These are phyloP conservation scores for Rhizopogon vinicolor DNA, from an alignment of 768 basidiomycete genomes.

Conservation along the genomic window DNA sequence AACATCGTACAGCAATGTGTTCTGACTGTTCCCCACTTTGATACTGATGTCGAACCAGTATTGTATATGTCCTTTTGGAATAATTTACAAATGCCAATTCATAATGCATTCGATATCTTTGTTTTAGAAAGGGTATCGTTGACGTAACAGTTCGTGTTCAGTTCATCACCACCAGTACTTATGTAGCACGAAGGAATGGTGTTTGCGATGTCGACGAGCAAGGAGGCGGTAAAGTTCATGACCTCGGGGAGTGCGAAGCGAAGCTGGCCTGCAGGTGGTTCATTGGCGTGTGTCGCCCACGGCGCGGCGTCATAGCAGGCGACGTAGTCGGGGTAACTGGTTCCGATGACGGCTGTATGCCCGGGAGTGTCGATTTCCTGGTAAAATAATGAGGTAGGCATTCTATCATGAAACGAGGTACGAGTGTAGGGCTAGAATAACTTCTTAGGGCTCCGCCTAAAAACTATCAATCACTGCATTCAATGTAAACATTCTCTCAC, in stretches of 20 bases:
- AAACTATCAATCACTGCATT: too few species aligned
- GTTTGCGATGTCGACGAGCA: conserved; percentile 48
- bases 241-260: conserved; percentile 55
- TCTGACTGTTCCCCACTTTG: too few species aligned
- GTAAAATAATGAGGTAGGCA: neutral
- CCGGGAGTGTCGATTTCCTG: conserved; percentile 78
- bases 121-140: too few species aligned
- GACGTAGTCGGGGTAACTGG: conserved; percentile 62
- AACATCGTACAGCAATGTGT: too few species aligned
- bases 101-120: too few species aligned
- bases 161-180: conserved; percentile 74
- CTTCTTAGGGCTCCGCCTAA: too few species aligned
- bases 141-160: conserved; percentile 62
- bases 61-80: too few species aligned
- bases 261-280: conserved; percentile 75
- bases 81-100: too few species aligned
- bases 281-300: conserved; percentile 55
- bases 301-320: conserved; percentile 54
- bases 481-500: too few species aligned
- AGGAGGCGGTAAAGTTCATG: conserved; percentile 43
- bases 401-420: too few species aligned
- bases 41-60: too few species aligned
- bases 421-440: too few species aligned
- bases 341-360: conserved; percentile 59
- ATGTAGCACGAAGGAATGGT: conserved; percentile 52